phyloP scores from a whole-genome alignment of 208 protist species.

The Porcisia hertigi region DNA sequence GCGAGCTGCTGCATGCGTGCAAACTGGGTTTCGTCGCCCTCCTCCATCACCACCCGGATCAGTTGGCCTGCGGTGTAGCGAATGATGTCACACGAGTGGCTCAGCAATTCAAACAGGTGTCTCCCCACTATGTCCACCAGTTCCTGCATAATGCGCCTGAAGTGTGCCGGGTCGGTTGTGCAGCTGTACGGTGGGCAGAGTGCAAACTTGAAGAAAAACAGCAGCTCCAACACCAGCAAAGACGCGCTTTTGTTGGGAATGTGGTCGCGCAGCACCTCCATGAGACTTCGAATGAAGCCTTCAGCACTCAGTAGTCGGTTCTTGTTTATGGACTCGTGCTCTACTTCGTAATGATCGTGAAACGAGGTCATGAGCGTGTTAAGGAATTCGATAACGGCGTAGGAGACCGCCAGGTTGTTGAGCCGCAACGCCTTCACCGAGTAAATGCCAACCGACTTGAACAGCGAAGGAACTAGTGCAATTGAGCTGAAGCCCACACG shows the following conservation, averaged over 20 bases:
- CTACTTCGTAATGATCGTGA: constrained; percentile 92
- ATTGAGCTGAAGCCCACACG: constrained; percentile 89
- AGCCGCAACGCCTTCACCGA: constrained; percentile 71
- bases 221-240: constrained; percentile 75
- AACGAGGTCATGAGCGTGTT: constrained; percentile 92
- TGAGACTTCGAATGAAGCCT: constrained; percentile 67
- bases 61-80: constrained; percentile 87
- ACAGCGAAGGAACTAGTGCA: constrained; percentile 66
- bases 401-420: constrained; percentile 64
- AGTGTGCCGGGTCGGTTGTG: constrained; percentile 77
- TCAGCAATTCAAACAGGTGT: constrained; percentile 77
- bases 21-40: constrained; percentile 86
- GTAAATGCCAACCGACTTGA: constrained; percentile 51
- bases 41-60: constrained; percentile 90
- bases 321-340: constrained; percentile 90
- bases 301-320: constrained; percentile 74
- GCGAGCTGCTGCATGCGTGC: constrained; percentile 78
- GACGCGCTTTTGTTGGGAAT: constrained; percentile 72
- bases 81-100: constrained; percentile 80
- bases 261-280: constrained; percentile 73
- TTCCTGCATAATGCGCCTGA: constrained; percentile 61
- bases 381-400: constrained; percentile 89
- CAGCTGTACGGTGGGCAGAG: constrained; percentile 91
- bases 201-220: constrained; percentile 91
- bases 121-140: constrained; percentile 74